A percentile compares a stretch with the other conserved stretches of the same genome.
phyloP scores from a whole-genome alignment of 805 yeast species.

The Myxozyma geophila region DNA sequence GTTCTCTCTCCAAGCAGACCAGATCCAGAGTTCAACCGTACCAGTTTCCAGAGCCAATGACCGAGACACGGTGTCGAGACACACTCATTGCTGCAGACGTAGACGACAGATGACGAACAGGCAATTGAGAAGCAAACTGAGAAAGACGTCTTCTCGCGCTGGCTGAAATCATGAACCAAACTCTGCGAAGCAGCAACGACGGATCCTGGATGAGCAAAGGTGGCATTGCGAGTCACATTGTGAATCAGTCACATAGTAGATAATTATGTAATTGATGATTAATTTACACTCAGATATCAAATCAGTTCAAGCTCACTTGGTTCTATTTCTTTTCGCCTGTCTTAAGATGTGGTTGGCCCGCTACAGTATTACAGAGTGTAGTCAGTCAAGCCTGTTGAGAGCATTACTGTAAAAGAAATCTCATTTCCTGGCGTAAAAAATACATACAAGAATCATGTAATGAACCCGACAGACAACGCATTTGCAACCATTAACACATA shows the following conservation, averaged over 20 bases:
- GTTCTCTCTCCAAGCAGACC: not conserved
- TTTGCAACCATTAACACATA: slow-evolving; percentile 1
- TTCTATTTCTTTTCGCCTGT: no score
- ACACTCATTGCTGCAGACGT: slow-evolving; percentile 6
- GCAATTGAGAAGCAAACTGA: not conserved
- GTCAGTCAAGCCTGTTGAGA: no score
- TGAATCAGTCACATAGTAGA: no score
- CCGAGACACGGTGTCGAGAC: slow-evolving; percentile 51
- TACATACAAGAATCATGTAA: slow-evolving; percentile 9
- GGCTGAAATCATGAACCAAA: not conserved
- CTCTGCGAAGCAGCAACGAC: not conserved
- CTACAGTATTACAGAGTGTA: no score
- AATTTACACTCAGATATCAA: no score
- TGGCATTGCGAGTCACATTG: no score
- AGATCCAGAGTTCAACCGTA: slow-evolving; percentile 22
- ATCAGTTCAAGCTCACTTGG: no score
- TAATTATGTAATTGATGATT: no score
- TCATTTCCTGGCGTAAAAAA: not conserved
- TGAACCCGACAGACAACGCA: slow-evolving; percentile 2
- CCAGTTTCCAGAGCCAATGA: slow-evolving; percentile 97
- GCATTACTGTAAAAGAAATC: not conserved
- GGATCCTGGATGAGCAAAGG: not conserved
- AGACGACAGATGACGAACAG: slow-evolving; percentile 5
- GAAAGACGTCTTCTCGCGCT: slow-evolving; percentile 5
- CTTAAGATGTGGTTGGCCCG: no score